Percentiles rank a stretch among this genome's conserved stretches.
Conservation (phyloP, 257 asterid species). For the Salvia hispanica region DNA sequence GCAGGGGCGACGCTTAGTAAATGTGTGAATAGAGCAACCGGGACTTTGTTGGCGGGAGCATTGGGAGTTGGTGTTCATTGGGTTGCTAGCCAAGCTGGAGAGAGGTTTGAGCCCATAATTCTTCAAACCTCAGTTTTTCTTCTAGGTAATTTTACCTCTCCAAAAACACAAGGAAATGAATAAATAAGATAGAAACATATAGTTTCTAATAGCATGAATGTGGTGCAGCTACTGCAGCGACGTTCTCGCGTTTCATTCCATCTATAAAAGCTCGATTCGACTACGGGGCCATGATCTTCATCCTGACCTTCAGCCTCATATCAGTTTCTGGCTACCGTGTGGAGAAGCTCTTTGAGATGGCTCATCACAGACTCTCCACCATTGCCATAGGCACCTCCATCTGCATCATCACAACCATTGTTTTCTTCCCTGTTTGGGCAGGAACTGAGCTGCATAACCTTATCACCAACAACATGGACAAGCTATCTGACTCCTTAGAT, state of each 20-base stretch:
- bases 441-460: slow-evolving; percentile 75
- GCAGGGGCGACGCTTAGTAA: slow-evolving; percentile 74
- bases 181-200: no score
- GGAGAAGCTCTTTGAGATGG: slow-evolving; percentile 67
- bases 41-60: slow-evolving; percentile 71
- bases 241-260: slow-evolving; percentile 84
- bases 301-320: slow-evolving; percentile 81
- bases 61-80: slow-evolving; percentile 92
- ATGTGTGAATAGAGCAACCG: slow-evolving; percentile 65
- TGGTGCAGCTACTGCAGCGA: slow-evolving; percentile 73
- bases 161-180: no score
- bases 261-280: slow-evolving; percentile 72
- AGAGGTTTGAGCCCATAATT: slow-evolving; percentile 58
- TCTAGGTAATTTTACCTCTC: slow-evolving; percentile 45
- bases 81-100: slow-evolving; percentile 69
- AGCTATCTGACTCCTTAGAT: slow-evolving; percentile 77
- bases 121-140: slow-evolving; percentile 72
- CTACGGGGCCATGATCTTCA: slow-evolving; percentile 78
- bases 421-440: slow-evolving; percentile 81
- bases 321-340: slow-evolving; percentile 87
- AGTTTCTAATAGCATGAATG: no score
- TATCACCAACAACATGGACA: slow-evolving; percentile 55
- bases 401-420: slow-evolving; percentile 60
- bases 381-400: slow-evolving; percentile 74
- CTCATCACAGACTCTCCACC: slow-evolving; percentile 66